Percentiles rank a stretch among this genome's conserved stretches.
phyloP scores from a whole-genome alignment of 2,329 filamentous ascomycete genomes.

The Fusarium dlaminii region DNA sequence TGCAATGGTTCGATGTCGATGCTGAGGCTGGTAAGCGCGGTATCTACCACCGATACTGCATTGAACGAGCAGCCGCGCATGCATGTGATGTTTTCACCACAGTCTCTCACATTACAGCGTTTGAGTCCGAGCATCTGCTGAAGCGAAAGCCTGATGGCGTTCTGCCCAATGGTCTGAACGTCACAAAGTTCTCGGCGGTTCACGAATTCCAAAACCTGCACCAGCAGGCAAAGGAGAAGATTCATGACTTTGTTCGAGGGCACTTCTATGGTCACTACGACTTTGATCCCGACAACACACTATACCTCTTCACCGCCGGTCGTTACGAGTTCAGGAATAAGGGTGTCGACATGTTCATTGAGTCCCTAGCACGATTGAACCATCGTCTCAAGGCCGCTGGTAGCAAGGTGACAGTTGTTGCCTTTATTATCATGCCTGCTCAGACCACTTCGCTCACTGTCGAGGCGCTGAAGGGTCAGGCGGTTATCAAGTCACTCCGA shows the following conservation, averaged over 20 bases:
- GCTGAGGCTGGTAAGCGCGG: conserved; percentile 96
- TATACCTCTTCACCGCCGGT: conserved; percentile 97
- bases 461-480: conserved; percentile 94
- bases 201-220: conserved; percentile 99
- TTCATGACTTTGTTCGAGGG: conserved; percentile 96
- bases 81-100: conserved; percentile 97
- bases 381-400: conserved; percentile 86
- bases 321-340: conserved; percentile 99
- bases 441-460: conserved; percentile 95
- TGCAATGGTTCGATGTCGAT: conserved; percentile 96
- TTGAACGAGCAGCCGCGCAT: conserved; percentile 93
- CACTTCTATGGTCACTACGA: conserved; percentile 99
- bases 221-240: conserved; percentile 96
- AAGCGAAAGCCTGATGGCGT: conserved; percentile 98
- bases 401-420: conserved; percentile 93
- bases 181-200: conserved; percentile 95
- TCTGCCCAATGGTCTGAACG: conserved; percentile 94
- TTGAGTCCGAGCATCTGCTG: conserved; percentile 95
- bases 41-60: conserved; percentile 98
- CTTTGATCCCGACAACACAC: conserved; percentile 94
- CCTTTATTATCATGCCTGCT: conserved; percentile 98
- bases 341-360: conserved; percentile 99
- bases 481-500: conserved; percentile 93
- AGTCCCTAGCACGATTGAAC: conserved; percentile 92
- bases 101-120: conserved; percentile 97